phyloP scores from a whole-genome alignment of 148 eudicot species.

The Chenopodium quinoa region DNA sequence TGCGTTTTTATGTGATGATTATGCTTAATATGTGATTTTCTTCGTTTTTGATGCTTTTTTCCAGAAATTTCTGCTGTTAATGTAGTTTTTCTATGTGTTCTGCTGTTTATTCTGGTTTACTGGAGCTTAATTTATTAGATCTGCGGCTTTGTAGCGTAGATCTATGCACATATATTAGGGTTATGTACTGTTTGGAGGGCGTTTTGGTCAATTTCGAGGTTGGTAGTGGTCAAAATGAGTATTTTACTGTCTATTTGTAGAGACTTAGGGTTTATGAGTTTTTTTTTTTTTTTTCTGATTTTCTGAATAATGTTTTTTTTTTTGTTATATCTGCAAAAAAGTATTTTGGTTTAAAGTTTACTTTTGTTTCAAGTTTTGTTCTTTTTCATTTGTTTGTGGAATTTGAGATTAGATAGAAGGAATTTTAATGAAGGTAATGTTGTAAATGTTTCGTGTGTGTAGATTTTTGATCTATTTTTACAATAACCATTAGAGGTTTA shows the following conservation, averaged over 20 bases:
- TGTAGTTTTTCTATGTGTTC: not conserved
- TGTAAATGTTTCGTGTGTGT: too few species aligned
- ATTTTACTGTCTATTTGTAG: not conserved
- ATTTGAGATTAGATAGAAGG: too few species aligned
- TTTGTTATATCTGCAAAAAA: not conserved
- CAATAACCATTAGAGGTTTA: too few species aligned
- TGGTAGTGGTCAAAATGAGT: not conserved
- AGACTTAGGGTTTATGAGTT: not conserved
- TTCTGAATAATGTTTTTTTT: not conserved
- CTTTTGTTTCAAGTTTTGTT: too few species aligned
- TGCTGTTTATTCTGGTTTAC: not conserved
- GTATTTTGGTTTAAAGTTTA: not conserved
- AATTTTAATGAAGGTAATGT: too few species aligned
- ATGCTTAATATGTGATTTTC: not conserved
- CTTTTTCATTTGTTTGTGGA: too few species aligned
- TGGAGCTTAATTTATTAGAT: not conserved
- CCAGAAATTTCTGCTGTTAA: not conserved
- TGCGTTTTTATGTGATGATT: not conserved
- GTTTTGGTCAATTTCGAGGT: not conserved
- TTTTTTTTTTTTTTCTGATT: not conserved
- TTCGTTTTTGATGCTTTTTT: not conserved
- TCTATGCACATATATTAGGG: slow-evolving; percentile 8
- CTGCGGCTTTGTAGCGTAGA: slow-evolving; percentile 20
- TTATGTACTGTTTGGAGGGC: not conserved
- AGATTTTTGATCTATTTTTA: too few species aligned